A percentile compares a stretch with the other conserved stretches of the same genome.
Evolutionary conservation across 176 grass and related monocot genomes (phyloP).

Genomic region (Alopecurus myosuroides): DNA sequence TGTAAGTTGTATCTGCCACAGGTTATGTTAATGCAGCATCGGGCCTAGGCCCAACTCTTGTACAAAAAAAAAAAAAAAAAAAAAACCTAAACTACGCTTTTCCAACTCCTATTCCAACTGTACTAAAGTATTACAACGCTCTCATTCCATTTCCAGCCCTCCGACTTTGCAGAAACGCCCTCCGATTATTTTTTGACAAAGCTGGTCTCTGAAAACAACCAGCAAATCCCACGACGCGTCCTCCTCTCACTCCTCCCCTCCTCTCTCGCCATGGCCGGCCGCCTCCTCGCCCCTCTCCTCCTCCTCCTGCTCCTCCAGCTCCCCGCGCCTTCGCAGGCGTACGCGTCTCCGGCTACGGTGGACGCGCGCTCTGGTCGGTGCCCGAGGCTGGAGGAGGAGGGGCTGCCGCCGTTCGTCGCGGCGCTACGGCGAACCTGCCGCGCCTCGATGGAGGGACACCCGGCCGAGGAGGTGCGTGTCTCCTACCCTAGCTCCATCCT

Average conservation of each 20-base stretch:
- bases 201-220: constrained; percentile 19
- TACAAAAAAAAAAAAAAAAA: no score
- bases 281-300: constrained; percentile 5
- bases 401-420: constrained; percentile 33
- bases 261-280: constrained; percentile 38
- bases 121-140: neutral
- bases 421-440: constrained; percentile 27
- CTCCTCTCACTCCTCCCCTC: neutral
- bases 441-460: constrained; percentile 16
- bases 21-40: no score
- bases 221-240: constrained; percentile 35
- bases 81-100: neutral
- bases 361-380: neutral
- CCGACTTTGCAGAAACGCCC: neutral
- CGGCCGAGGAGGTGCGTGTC: constrained; percentile 33
- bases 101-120: neutral
- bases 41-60: no score
- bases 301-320: neutral
- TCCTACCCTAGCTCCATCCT: neutral
- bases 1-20: no score
- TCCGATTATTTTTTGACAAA: neutral
- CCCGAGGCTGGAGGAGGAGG: neutral
- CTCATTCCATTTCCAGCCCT: neutral
- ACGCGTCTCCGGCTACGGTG: neutral
- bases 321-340: neutral